Base-by-base conservation (phyloP, 768 basidiomycete genomes). In the Boletus barrowsii region DNA sequence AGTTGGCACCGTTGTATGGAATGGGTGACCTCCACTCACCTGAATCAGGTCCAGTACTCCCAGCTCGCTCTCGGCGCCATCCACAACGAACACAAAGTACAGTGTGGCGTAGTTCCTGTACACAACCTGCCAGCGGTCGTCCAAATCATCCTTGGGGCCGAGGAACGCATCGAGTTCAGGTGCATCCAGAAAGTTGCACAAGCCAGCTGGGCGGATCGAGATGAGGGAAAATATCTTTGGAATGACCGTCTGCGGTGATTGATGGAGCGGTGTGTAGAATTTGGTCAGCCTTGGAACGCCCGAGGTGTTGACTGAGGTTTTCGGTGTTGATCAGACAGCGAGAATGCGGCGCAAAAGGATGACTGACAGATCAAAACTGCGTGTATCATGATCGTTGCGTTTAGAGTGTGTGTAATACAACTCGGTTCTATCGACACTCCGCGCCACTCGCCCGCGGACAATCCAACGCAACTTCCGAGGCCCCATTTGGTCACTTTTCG, bases 101-200 rank as follows among this genome's bases (percentile, higher is more conserved):
- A 99, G 79, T 2, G 96, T 98, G 4, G 96, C 96, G 69, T 98
- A 98, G 71, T 86, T 93, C 48, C 96, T 78, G 72, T 98, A 98
- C 32, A 98, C 93, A 40, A 98, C 90, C 54, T 90, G 79, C 77
- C 90, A 84, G 67, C 81, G 78, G 60, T 88, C 86, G 47, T 80
- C 80, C 32, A 70, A 76, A 56, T 76, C 77, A 52, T 72, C 75
- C 51, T 70, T 67, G 43, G 69, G 73, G 3, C 84, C 86, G 41
- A 91, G 78, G 62, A 87, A 86, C 13, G 81, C 80, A 67, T 90
- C 88, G 30, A 91, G 80, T 65, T 91, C 90, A 6, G 91, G 90
- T 11, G 89, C 95, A 65, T 98, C 97, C 30, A 98, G 83, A 69
- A 98, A 99, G 73, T 98, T 98, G 74, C 97, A 99, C 10, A 97